Evolutionary conservation across 73 alveolate genomes (phyloP).

Genomic region (Effrenium voratum): DNA sequence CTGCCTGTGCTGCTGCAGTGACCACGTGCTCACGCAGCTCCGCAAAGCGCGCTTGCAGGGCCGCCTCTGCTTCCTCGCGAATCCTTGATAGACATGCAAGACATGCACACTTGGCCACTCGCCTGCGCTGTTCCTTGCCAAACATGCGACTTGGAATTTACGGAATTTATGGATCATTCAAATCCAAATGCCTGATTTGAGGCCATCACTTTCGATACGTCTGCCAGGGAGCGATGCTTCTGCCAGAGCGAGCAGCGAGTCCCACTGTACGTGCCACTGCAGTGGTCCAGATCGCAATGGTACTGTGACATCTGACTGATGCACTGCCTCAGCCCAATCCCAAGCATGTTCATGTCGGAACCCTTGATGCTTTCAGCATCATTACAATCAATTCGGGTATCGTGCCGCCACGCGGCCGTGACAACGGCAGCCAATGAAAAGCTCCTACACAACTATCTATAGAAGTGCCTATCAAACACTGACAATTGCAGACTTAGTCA

Average conservation of each 20-base stretch:
- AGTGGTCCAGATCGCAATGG: conserved; percentile 37
- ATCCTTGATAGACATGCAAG: background rate
- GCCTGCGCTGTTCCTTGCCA: background rate
- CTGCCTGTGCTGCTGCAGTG: conserved; percentile 3
- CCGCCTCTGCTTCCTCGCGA: background rate
- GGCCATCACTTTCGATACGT: background rate
- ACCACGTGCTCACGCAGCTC: conserved; percentile 4
- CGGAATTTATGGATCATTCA: background rate
- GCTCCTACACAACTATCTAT: no score
- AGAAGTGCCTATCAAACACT: no score
- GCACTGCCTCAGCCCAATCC: no score
- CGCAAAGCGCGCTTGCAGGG: background rate
- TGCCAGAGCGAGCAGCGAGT: conserved; percentile 25
- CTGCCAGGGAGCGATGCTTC: conserved; percentile 27
- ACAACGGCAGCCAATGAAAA: no score
- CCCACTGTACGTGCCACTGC: conserved; percentile 75
- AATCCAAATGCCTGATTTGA: background rate
- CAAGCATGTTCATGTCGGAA: no score
- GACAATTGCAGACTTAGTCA: no score
- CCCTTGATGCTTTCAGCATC: no score
- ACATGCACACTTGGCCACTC: background rate
- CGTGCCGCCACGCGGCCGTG: no score
- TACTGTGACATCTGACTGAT: conserved; percentile 4
- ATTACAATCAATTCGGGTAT: no score
- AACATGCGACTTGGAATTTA: background rate